Evolutionary conservation across 2,329 filamentous ascomycete species (phyloP).

Genomic region (Pseudogymnoascus destructans): DNA sequence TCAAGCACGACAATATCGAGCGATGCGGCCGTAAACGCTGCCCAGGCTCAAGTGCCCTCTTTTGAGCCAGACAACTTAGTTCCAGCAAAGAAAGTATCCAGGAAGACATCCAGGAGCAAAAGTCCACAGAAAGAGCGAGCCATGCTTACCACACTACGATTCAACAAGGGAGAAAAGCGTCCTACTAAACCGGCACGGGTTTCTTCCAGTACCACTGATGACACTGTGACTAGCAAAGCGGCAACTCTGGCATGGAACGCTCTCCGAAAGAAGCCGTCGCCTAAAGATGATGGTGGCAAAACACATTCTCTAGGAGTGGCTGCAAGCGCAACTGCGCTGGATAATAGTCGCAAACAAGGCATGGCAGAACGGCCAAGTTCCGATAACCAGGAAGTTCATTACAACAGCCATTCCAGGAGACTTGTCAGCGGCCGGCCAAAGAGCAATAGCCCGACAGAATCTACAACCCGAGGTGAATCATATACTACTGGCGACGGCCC

Average conservation of each 20-base stretch:
- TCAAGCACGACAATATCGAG: constrained; percentile 8
- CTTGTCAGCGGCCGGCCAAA: constrained; percentile 18
- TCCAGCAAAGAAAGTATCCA: constrained; percentile 18
- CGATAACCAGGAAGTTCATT: constrained; percentile 19
- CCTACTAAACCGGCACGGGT: constrained; percentile 28
- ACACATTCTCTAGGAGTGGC: constrained; percentile 20
- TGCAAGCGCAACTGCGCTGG: constrained; percentile 19
- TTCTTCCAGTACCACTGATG: constrained; percentile 26
- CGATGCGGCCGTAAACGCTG: background rate
- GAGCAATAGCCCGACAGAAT: constrained; percentile 13
- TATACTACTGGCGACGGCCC: constrained; percentile 19
- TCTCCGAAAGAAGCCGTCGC: constrained; percentile 23
- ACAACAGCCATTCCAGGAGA: constrained; percentile 25
- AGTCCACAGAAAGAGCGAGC: constrained; percentile 46
- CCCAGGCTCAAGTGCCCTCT: background rate
- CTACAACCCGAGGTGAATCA: constrained; percentile 16
- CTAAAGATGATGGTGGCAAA: constrained; percentile 19
- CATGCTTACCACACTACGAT: constrained; percentile 48
- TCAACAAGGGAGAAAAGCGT: constrained; percentile 35
- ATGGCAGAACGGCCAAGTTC: constrained; percentile 11
- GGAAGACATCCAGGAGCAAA: constrained; percentile 32
- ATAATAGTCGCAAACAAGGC: constrained; percentile 16
- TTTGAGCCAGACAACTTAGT: constrained; percentile 17
- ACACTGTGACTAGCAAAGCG: constrained; percentile 45
- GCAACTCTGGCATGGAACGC: constrained; percentile 49